Base-by-base conservation (phyloP, 441 rosid species). In the Bruguiera hainesii region DNA sequence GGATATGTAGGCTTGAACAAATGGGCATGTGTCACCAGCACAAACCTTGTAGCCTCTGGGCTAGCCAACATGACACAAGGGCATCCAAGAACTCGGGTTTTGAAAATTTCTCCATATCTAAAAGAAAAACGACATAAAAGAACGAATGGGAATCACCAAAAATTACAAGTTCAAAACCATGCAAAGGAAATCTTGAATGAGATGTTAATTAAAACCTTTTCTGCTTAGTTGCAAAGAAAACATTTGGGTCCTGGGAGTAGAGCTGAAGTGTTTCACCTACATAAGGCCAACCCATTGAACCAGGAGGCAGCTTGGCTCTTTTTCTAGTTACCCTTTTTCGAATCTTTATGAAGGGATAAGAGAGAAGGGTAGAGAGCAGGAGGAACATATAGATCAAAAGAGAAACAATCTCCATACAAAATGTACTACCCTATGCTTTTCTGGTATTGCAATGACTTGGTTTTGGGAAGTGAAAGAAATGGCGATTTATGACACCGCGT, bases 1-100 rank as follows among this genome's bases (percentile, higher is more conserved):
- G 99, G 99, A 73, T 91, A 95, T 10, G 95, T 90, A 23, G 99
- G 99, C 80, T 82, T 90, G 91, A 91, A 95, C 84, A 91, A 68
- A 72, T 86, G 84, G 28, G 96, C 89, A 66, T 87, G 83, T 33
- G 90, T 88, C 72, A 87, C 96, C 61, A 94, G 78, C 64, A 94
- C 97, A 71, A 91, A 89, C 69, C 78, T 76, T 16, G 94, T 91
- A 0, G 97, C 99, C 77, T 89, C 97, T 0, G 91, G 97, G 59
- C 91, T 88, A 26, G 89, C 88, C 65, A 91, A 61, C 97, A 94
- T 86, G 19, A 91, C 90, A 42, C 98, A 87, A 26, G 96, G 96
- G 70, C 89, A 94, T n/a, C 99, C 89, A 3, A 91, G 83, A 67
- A 94, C 79, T 72, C 81, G 83, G 30, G 88, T 88, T 75, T 94